phyloP scores from a whole-genome alignment of 805 yeast species.

The Huiozyma sinensis region DNA sequence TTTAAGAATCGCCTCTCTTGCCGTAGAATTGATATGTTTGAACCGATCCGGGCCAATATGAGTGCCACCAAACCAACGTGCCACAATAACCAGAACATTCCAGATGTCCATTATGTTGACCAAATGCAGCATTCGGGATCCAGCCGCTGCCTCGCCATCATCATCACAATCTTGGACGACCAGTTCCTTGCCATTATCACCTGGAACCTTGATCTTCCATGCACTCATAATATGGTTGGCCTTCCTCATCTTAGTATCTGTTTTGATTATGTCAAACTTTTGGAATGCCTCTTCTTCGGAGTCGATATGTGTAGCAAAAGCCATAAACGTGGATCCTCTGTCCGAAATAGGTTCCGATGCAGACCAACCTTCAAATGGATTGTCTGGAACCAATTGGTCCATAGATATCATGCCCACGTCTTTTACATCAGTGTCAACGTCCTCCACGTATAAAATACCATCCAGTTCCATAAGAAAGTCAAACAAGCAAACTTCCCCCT shows the following conservation, averaged over 20 bases:
- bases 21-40: conserved; percentile 82
- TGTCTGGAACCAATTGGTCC: conserved; percentile 15
- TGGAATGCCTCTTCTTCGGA: conserved; percentile 59
- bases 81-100: conserved; percentile 73
- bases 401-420: conserved; percentile 2
- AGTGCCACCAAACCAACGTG: conserved; percentile 88
- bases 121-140: conserved; percentile 72
- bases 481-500: conserved; percentile 67
- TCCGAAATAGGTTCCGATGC: conserved; percentile 70
- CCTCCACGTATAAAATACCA: conserved; percentile 35
- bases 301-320: conserved; percentile 51
- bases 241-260: conserved; percentile 55
- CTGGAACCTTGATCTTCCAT: conserved; percentile 53
- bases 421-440: conserved; percentile 10
- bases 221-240: conserved; percentile 81
- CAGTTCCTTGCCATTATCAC: conserved; percentile 31
- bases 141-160: conserved; percentile 97
- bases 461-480: conserved; percentile 65
- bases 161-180: conserved; percentile 82
- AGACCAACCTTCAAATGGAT: conserved; percentile 64
- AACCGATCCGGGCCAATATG: conserved; percentile 91
- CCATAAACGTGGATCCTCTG: conserved; percentile 78
- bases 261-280: conserved; percentile 40
- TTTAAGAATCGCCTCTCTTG: conserved; percentile 68
- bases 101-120: conserved; percentile 68